Evolutionary conservation across 1,139 yeast genomes (phyloP).

Genomic region (Candida pseudoviswanathii): DNA sequence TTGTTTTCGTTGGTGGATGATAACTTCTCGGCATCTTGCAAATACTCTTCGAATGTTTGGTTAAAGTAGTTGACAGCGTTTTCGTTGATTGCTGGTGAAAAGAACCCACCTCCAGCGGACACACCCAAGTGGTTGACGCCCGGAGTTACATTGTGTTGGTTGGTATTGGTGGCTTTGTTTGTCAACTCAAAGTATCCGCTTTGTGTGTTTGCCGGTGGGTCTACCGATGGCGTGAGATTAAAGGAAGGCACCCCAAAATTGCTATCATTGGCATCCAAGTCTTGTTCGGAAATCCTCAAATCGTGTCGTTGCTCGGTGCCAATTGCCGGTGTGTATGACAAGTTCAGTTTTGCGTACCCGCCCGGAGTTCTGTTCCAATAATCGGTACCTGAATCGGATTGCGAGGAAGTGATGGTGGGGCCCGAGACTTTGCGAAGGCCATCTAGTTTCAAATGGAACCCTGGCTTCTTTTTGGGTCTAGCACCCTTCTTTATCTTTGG

Average conservation of each 20-base stretch:
- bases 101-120: conserved; percentile 14
- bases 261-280: conserved; percentile 10
- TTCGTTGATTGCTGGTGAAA: conserved; percentile 17
- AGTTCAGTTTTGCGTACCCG: conserved; percentile 5
- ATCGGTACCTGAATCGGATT: conserved; percentile 20
- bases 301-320: conserved; percentile 7
- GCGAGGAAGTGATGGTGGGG: conserved; percentile 16
- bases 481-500: conserved; percentile 15
- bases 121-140: conserved; percentile 1
- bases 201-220: conserved; percentile 38
- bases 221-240: conserved; percentile 41
- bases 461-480: conserved; percentile 19
- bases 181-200: conserved; percentile 37
- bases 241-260: conserved; percentile 14
- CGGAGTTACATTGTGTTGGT: not conserved
- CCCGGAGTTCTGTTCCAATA: conserved; percentile 18
- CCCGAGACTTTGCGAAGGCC: conserved; percentile 10
- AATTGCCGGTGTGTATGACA: conserved; percentile 10
- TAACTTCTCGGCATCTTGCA: conserved; percentile 10
- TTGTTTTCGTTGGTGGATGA: not conserved
- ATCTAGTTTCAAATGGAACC: conserved; percentile 17
- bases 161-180: conserved; percentile 2
- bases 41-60: conserved; percentile 18
- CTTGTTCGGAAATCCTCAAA: conserved; percentile 11
- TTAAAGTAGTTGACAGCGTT: conserved; percentile 14